Conservation (phyloP, 2,329 filamentous ascomycete genomes). For the Arachnomyces sp. region DNA sequence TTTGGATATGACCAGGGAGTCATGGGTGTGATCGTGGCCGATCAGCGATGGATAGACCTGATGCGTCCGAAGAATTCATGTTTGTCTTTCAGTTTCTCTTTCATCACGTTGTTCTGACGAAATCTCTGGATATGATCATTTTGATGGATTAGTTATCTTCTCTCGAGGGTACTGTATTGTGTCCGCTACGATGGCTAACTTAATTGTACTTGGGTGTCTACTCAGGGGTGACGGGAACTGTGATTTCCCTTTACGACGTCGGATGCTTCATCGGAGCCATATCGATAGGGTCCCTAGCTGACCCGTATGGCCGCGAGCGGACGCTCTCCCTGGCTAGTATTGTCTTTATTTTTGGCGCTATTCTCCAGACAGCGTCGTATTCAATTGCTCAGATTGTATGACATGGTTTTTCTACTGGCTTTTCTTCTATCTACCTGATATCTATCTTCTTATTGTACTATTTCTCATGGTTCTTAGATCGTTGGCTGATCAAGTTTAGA, state of each 20-base stretch:
- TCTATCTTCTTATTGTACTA: background rate
- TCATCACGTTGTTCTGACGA: too few relatives aligned
- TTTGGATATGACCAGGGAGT: slow-evolving; percentile 40
- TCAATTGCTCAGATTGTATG: slow-evolving; percentile 16
- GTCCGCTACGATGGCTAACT: slow-evolving; percentile 19
- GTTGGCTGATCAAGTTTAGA: slow-evolving; percentile 19
- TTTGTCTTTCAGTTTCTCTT: too few relatives aligned
- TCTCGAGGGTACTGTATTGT: slow-evolving; percentile 21
- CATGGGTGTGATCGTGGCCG: slow-evolving; percentile 18
- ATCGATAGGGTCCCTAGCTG: slow-evolving; percentile 14
- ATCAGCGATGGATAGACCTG: background rate
- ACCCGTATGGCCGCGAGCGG: slow-evolving; percentile 16
- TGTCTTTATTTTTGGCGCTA: slow-evolving; percentile 14
- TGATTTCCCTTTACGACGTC: slow-evolving; percentile 14
- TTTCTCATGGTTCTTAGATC: slow-evolving; percentile 12
- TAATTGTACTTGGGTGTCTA: slow-evolving; percentile 14
- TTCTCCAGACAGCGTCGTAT: slow-evolving; percentile 14
- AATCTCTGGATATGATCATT: too few relatives aligned
- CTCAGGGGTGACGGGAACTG: slow-evolving; percentile 14
- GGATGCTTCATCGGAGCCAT: slow-evolving; percentile 16
- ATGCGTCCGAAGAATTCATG: too few relatives aligned
- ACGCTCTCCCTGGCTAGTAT: slow-evolving; percentile 14
- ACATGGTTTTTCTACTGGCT: slow-evolving; percentile 6
- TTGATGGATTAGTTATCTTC: slow-evolving; percentile 3
- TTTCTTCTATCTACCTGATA: background rate